A percentile compares a stretch with the other conserved stretches of the same genome.
These are phyloP conservation scores for Lachancea nothofagi DNA, from an alignment of 805 yeast species.

Conservation along the genomic window DNA sequence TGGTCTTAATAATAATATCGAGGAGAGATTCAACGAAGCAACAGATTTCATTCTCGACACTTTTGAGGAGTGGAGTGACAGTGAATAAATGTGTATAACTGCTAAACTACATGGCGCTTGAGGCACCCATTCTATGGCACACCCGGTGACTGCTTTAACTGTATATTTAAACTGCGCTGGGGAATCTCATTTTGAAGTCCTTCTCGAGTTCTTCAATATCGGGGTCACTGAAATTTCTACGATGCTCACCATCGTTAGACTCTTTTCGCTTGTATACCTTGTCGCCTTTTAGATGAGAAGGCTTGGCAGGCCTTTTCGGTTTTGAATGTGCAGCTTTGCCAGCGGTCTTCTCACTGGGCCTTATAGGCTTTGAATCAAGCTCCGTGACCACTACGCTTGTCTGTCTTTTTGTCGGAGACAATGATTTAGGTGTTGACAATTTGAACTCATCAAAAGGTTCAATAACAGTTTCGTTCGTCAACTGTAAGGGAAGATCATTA, in stretches of 20 bases:
- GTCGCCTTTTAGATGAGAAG: conserved; percentile 27
- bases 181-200: conserved; percentile 53
- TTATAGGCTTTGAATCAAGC: conserved; percentile 10
- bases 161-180: conserved; percentile 44
- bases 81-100: conserved; percentile 17
- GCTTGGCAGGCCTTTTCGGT: conserved; percentile 42
- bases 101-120: conserved; percentile 2
- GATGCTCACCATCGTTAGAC: not conserved
- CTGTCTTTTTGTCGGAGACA: conserved; percentile 24
- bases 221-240: not conserved
- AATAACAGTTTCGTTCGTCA: conserved; percentile 13
- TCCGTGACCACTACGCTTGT: conserved; percentile 19
- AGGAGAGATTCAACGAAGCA: conserved; percentile 80
- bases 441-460: not conserved
- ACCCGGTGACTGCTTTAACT: not conserved
- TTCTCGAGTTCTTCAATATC: conserved; percentile 38
- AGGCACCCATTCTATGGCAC: no score
- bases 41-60: conserved; percentile 78
- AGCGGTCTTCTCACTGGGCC: conserved; percentile 21
- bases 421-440: conserved; percentile 18
- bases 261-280: not conserved
- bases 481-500: not conserved
- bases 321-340: conserved; percentile 46
- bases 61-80: conserved; percentile 59
- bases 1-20: conserved; percentile 69